These are phyloP conservation scores for Alternaria hordeiaustralica DNA, from an alignment of 2,329 filamentous ascomycete species.

Conservation along the genomic window DNA sequence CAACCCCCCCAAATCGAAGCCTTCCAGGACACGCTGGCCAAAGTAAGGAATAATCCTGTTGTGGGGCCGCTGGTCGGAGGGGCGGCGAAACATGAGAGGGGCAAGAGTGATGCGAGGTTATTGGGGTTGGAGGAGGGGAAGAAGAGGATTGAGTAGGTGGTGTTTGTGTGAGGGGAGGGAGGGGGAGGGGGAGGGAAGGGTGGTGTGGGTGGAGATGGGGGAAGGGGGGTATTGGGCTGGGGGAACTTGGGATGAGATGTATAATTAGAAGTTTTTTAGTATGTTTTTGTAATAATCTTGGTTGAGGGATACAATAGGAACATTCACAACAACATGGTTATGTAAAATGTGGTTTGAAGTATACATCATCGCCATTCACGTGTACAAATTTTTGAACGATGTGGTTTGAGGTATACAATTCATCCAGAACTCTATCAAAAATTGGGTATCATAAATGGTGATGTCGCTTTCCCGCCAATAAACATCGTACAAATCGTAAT, in stretches of 20 bases:
- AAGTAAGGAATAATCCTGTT: slow-evolving; percentile 81
- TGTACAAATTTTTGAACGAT: neutral
- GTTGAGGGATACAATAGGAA: neutral
- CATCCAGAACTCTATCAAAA: neutral
- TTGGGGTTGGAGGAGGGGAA: slow-evolving; percentile 94
- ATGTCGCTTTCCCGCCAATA: neutral
- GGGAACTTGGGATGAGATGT: neutral
- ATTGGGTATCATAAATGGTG: neutral
- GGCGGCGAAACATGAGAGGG: slow-evolving; percentile 71
- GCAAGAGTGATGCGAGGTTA: slow-evolving; percentile 81
- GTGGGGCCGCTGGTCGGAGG: slow-evolving; percentile 72
- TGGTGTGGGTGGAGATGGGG: too few relatives aligned
- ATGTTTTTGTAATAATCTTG: neutral
- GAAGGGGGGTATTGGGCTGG: too few relatives aligned
- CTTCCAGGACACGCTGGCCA: slow-evolving; percentile 83
- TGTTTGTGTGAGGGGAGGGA: neutral
- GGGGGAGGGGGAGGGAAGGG: neutral
- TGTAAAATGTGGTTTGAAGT: too few relatives aligned
- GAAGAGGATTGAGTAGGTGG: slow-evolving; percentile 83
- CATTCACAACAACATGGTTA: too few relatives aligned
- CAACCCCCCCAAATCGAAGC: slow-evolving; percentile 85
- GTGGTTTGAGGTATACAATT: neutral
- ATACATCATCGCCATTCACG: neutral
- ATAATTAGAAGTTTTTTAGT: neutral
- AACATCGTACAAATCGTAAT: neutral